These are phyloP conservation scores for Cladosporium sp. DNA, from an alignment of 2,329 filamentous ascomycete genomes.

Conservation along the genomic window DNA sequence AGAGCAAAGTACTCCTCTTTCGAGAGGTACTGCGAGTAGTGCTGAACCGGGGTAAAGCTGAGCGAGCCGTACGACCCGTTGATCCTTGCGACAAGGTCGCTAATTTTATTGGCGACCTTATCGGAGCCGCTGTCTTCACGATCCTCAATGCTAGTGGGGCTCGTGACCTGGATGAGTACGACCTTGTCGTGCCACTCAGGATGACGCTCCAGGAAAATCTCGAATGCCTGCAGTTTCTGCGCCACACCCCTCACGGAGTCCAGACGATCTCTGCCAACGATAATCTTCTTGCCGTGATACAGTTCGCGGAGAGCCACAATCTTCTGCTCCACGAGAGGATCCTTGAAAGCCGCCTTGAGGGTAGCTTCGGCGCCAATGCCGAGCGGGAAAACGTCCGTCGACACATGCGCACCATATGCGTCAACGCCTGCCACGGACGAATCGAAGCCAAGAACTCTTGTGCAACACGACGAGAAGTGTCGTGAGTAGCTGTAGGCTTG, in stretches of 20 bases:
- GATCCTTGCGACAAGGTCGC: constrained; percentile 83
- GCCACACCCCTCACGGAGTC: constrained; percentile 88
- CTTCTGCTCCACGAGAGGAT: constrained; percentile 62
- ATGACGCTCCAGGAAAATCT: constrained; percentile 82
- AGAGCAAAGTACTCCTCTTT: constrained; percentile 91
- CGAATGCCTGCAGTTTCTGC: constrained; percentile 94
- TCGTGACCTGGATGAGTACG: constrained; percentile 91
- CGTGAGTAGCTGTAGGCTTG: constrained; percentile 93
- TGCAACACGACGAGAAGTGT: constrained; percentile 92
- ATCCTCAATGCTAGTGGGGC: constrained; percentile 62
- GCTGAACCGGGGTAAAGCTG: constrained; percentile 83
- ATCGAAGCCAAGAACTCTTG: constrained; percentile 81
- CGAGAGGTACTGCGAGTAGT: constrained; percentile 88
- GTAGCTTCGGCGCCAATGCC: constrained; percentile 85
- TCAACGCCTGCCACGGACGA: constrained; percentile 81
- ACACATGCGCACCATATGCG: constrained; percentile 80
- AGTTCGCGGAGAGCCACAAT: constrained; percentile 65
- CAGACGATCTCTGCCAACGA: constrained; percentile 88
- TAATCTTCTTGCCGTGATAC: constrained; percentile 87
- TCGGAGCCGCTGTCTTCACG: constrained; percentile 60
- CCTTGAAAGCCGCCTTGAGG: constrained; percentile 64
- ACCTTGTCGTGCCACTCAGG: constrained; percentile 90
- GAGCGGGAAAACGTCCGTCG: constrained; percentile 89
- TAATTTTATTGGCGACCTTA: constrained; percentile 81
- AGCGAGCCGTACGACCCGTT: constrained; percentile 86